Evolutionary conservation across 768 basidiomycete genomes (phyloP).

Genomic region (Dacryopinax primogenitus): DNA sequence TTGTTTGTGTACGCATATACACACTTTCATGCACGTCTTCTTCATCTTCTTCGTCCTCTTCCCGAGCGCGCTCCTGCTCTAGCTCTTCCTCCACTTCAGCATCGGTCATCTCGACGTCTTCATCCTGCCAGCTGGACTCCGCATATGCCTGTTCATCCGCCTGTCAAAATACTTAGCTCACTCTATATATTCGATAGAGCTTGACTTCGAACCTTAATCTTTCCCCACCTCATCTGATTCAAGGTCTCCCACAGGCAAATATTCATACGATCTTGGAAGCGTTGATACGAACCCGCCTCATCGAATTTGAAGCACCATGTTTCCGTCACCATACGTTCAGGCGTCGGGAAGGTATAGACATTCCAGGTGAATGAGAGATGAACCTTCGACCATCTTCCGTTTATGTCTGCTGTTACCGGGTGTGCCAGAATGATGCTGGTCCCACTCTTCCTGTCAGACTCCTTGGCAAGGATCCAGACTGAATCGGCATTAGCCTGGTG

Average conservation of each 20-base stretch:
- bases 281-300: conserved; percentile 41
- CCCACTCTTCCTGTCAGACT: conserved; percentile 13
- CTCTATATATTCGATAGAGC: not conserved
- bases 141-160: conserved; percentile 80
- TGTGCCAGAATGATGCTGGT: conserved; percentile 13
- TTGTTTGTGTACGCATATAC: not conserved
- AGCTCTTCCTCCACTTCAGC: conserved; percentile 50
- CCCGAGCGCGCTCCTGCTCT: conserved; percentile 34
- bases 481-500: not conserved
- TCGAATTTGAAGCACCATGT: conserved; percentile 78
- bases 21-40: conserved; percentile 40
- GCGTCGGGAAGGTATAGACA: conserved; percentile 37
- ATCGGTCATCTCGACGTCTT: conserved; percentile 84
- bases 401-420: conserved; percentile 23
- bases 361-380: conserved; percentile 78
- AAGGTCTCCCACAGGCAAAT: conserved; percentile 68
- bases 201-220: conserved; percentile 51
- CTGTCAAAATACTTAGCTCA: conserved; percentile 27
- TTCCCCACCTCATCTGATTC: conserved; percentile 60
- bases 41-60: conserved; percentile 52
- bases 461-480: conserved; percentile 1
- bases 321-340: conserved; percentile 36
- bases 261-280: conserved; percentile 51
- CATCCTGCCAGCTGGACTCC: conserved; percentile 45
- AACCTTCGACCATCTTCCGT: conserved; percentile 19